phyloP scores from a whole-genome alignment of 2,329 filamentous ascomycete species.

The Diaporthe humulicola region DNA sequence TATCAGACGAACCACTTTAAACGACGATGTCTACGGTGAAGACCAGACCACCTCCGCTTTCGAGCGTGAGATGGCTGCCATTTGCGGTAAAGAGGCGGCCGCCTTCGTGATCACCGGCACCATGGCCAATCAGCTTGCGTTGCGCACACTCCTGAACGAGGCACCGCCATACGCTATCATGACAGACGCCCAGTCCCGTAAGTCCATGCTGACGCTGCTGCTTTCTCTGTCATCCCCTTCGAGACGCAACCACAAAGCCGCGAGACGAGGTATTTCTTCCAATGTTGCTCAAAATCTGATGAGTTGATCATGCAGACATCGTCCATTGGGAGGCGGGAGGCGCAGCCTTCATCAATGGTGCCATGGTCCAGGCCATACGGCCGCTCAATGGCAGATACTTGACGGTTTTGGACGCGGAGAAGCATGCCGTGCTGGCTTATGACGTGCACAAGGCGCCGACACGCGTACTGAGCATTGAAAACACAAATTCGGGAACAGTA shows the following conservation, averaged over 20 bases:
- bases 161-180: slow-evolving; percentile 77
- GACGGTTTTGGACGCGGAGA: slow-evolving; percentile 57
- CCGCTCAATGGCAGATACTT: slow-evolving; percentile 55
- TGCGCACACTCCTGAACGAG: slow-evolving; percentile 77
- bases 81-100: slow-evolving; percentile 75
- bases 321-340: slow-evolving; percentile 69
- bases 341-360: slow-evolving; percentile 74
- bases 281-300: neutral
- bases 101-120: slow-evolving; percentile 83
- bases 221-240: neutral
- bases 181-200: slow-evolving; percentile 64
- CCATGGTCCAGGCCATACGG: slow-evolving; percentile 64
- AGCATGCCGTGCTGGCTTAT: slow-evolving; percentile 54
- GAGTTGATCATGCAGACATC: slow-evolving; percentile 68
- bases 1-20: slow-evolving; percentile 76
- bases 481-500: slow-evolving; percentile 45
- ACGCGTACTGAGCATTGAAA: slow-evolving; percentile 57
- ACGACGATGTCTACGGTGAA: slow-evolving; percentile 83
- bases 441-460: slow-evolving; percentile 58
- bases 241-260: neutral
- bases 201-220: neutral
- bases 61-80: slow-evolving; percentile 73
- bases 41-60: slow-evolving; percentile 78
- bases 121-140: slow-evolving; percentile 84
- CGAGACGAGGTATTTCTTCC: neutral